Evolutionary conservation across 148 eudicot species (phyloP).

Genomic region (Agrostemma githago): DNA sequence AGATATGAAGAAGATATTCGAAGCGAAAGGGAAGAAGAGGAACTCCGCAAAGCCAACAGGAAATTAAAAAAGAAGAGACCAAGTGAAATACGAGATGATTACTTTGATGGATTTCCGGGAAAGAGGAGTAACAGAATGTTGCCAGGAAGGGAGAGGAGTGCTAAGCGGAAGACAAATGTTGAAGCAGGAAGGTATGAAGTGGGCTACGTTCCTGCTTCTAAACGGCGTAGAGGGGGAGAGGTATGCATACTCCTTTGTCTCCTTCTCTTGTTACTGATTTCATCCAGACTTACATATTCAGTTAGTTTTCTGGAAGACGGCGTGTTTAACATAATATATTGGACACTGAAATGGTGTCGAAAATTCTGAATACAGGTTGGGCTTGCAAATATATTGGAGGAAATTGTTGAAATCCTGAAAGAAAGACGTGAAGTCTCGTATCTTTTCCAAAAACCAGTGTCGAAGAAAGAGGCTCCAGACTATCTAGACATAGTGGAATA

Average conservation of each 20-base stretch:
- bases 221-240: slow-evolving; percentile 96
- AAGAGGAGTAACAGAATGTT: slow-evolving; percentile 51
- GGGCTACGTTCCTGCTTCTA: slow-evolving; percentile 52
- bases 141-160: slow-evolving; percentile 55
- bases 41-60: slow-evolving; percentile 54
- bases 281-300: not conserved
- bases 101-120: slow-evolving; percentile 43
- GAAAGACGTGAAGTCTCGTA: slow-evolving; percentile 47
- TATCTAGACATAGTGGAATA: slow-evolving; percentile 47
- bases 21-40: slow-evolving; percentile 86
- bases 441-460: slow-evolving; percentile 80
- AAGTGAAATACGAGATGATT: slow-evolving; percentile 49
- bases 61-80: slow-evolving; percentile 64
- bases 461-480: slow-evolving; percentile 92
- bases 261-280: not conserved
- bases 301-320: not conserved
- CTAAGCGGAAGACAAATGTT: slow-evolving; percentile 47
- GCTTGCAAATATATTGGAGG: slow-evolving; percentile 73
- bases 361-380: slow-evolving; percentile 52
- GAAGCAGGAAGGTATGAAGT: slow-evolving; percentile 55
- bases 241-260: slow-evolving; percentile 27
- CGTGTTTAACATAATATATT: not conserved
- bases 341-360: not conserved
- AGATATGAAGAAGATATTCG: slow-evolving; percentile 60
- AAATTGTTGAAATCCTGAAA: slow-evolving; percentile 69